Conservation (phyloP, 495 filamentous ascomycete species). For the Oleoguttula mirabilis region DNA sequence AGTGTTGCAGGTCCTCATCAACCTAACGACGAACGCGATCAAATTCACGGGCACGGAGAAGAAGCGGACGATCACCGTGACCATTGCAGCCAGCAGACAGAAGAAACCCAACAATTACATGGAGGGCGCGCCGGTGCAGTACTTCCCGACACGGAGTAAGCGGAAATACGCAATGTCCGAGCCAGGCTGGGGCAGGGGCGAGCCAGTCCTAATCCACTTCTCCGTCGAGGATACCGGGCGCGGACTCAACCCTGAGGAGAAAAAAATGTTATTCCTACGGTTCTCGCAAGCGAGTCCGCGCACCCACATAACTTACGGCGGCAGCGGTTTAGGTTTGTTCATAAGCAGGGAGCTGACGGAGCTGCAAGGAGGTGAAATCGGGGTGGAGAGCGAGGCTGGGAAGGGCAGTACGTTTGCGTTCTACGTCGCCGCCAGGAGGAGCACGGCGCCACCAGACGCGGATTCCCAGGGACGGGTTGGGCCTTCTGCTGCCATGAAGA, state of each 20-base stretch:
- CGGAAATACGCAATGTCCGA: constrained; percentile 37
- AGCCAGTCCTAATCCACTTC: constrained; percentile 58
- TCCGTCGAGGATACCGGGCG: constrained; percentile 68
- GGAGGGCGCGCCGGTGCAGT: constrained; percentile 29
- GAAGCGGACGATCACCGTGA: constrained; percentile 53
- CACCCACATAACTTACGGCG: constrained; percentile 72
- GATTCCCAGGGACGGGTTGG: neutral
- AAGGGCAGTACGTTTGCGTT: constrained; percentile 77
- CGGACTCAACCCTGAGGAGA: constrained; percentile 60
- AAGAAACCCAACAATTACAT: constrained; percentile 39
- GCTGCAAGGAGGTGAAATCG: constrained; percentile 74
- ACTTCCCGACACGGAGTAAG: constrained; percentile 29
- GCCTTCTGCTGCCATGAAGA: constrained; percentile 2
- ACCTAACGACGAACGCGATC: constrained; percentile 38
- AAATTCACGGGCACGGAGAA: constrained; percentile 39
- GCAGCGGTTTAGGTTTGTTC: constrained; percentile 72
- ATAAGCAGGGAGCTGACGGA: constrained; percentile 68
- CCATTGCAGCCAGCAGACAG: constrained; percentile 51
- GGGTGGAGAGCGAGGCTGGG: constrained; percentile 57
- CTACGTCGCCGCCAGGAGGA: constrained; percentile 53
- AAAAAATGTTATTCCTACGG: constrained; percentile 62
- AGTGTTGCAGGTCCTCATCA: constrained; percentile 55
- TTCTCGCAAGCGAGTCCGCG: constrained; percentile 71
- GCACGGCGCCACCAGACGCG: constrained; percentile 24
- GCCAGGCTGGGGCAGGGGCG: constrained; percentile 56